Percentiles rank a stretch among this genome's conserved stretches.
These are phyloP conservation scores for Sugiyamaella smithiae DNA, from an alignment of 805 yeast genomes.

Conservation along the genomic window DNA sequence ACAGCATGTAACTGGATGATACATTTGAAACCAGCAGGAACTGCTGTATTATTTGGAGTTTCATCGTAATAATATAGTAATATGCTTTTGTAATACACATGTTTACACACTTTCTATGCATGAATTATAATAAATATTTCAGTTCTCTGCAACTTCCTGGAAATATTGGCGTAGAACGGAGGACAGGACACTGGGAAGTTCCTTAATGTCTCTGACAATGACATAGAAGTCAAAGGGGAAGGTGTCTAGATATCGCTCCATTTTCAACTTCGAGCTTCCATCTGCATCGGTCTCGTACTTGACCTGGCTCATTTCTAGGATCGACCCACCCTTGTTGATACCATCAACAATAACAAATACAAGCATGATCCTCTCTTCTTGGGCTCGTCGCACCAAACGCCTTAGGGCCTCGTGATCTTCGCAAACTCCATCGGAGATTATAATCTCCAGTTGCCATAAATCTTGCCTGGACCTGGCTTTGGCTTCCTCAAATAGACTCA, in stretches of 20 bases:
- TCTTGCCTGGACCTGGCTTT: slow-evolving; percentile 42
- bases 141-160: slow-evolving; percentile 54
- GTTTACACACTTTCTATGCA: not conserved
- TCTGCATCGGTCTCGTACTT: slow-evolving; percentile 59
- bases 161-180: slow-evolving; percentile 89
- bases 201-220: slow-evolving; percentile 83
- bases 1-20: no score
- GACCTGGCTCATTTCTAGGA: slow-evolving; percentile 93
- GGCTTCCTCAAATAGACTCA: slow-evolving; percentile 67
- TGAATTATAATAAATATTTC: not conserved
- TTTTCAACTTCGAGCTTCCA: slow-evolving; percentile 72
- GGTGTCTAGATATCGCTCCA: slow-evolving; percentile 80
- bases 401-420: slow-evolving; percentile 87
- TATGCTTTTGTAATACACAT: no score
- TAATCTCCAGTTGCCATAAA: slow-evolving; percentile 90
- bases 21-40: no score
- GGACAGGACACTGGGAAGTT: slow-evolving; percentile 88
- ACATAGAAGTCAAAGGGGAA: slow-evolving; percentile 98
- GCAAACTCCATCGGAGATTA: slow-evolving; percentile 94
- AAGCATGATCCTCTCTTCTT: slow-evolving; percentile 89
- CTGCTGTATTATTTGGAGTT: no score
- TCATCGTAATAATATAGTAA: no score
- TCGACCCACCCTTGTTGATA: slow-evolving; percentile 72
- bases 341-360: slow-evolving; percentile 95
- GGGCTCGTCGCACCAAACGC: slow-evolving; percentile 82